These are phyloP conservation scores for Capsicum rhomboideum DNA, from an alignment of 257 asterid species.

Conservation along the genomic window DNA sequence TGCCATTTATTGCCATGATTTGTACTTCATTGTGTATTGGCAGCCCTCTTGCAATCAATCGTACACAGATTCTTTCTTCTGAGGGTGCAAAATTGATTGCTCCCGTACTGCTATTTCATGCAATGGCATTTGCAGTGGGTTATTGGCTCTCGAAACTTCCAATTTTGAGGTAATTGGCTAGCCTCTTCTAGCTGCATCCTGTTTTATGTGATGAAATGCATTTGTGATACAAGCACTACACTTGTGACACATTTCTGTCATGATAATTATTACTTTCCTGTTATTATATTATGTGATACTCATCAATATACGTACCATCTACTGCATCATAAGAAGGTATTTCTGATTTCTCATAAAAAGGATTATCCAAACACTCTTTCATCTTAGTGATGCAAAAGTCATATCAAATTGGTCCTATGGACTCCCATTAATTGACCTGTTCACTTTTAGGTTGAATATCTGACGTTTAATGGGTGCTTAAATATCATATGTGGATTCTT, in stretches of 20 bases:
- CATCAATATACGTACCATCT: not conserved
- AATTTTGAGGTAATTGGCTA: constrained; percentile 49
- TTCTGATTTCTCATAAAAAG: not conserved
- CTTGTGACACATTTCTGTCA: not conserved
- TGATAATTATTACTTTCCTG: not conserved
- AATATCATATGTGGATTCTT: not conserved
- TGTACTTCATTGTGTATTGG: constrained; percentile 97
- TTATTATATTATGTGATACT: not conserved
- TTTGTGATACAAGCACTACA: not conserved
- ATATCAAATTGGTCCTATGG: not conserved
- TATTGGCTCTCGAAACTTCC: constrained; percentile 80
- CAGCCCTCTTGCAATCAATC: constrained; percentile 91
- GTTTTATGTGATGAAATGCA: not conserved
- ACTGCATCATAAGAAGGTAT: not conserved
- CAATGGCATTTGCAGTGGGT: constrained; percentile 74
- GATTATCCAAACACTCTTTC: not conserved
- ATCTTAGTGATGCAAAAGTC: not conserved
- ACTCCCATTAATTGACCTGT: not conserved
- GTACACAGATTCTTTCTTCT: constrained; percentile 69
- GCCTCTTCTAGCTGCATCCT: not conserved
- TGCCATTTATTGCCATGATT: constrained; percentile 92
- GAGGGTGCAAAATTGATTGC: constrained; percentile 76
- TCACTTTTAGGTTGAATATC: not conserved
- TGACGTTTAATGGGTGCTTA: not conserved
- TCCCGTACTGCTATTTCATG: constrained; percentile 79